A percentile compares a stretch with the other conserved stretches of the same genome.
Conservation (phyloP, 352 stramenopile species). For the Phytopythium mirpurense region DNA sequence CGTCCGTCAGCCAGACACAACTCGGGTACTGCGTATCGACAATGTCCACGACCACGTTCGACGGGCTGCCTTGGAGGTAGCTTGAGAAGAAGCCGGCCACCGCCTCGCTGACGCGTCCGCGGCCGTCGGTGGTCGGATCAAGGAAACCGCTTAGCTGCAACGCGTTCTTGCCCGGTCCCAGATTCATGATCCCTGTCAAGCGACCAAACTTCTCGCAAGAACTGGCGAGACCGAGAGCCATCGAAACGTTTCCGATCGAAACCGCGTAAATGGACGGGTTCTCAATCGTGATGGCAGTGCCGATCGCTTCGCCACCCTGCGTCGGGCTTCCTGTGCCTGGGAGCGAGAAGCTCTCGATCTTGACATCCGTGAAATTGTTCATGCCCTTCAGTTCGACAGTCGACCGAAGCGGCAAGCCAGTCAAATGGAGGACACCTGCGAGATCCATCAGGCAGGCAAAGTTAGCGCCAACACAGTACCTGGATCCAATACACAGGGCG, state of each 20-base stretch:
- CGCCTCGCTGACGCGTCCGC: conserved; percentile 38
- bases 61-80: conserved; percentile 54
- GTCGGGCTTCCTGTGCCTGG: conserved; percentile 34
- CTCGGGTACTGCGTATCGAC: conserved; percentile 34
- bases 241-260: conserved; percentile 50
- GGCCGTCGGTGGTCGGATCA: conserved; percentile 33
- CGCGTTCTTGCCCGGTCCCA: conserved; percentile 43
- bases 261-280: conserved; percentile 73
- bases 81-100: conserved; percentile 63
- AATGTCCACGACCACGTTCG: conserved; percentile 49
- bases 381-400: conserved; percentile 46
- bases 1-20: conserved; percentile 63
- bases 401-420: conserved; percentile 40
- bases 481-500: neutral
- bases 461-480: too few relatives aligned
- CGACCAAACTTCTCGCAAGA: conserved; percentile 38
- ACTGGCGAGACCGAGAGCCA: conserved; percentile 37
- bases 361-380: conserved; percentile 56
- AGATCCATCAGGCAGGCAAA: neutral
- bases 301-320: conserved; percentile 41
- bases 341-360: conserved; percentile 50
- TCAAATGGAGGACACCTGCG: conserved; percentile 45
- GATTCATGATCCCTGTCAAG: conserved; percentile 48
- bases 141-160: conserved; percentile 42
- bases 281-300: conserved; percentile 52